Evolutionary conservation across 2,329 filamentous ascomycete genomes (phyloP).

Genomic region (Penicillium brasilianum): DNA sequence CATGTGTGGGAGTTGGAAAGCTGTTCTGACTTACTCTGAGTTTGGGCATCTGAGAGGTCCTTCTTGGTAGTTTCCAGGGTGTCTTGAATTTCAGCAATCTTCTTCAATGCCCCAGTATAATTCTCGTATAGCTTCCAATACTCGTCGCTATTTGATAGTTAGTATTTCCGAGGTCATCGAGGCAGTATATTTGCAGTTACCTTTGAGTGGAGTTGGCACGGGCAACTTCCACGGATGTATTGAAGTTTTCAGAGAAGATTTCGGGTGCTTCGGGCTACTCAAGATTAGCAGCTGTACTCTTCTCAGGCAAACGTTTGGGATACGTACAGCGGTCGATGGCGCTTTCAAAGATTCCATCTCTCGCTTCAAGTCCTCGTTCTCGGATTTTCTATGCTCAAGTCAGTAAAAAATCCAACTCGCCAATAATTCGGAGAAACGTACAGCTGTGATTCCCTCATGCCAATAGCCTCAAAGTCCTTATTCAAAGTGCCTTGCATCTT

Average conservation of each 20-base stretch:
- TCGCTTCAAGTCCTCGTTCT: conserved; percentile 47
- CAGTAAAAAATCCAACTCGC: conserved; percentile 21
- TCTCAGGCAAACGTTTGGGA: background rate
- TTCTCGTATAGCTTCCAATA: conserved; percentile 50
- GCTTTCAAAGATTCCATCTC: conserved; percentile 42
- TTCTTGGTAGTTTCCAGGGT: conserved; percentile 42
- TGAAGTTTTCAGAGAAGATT: conserved; percentile 42
- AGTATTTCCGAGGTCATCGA: background rate
- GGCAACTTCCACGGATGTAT: conserved; percentile 39
- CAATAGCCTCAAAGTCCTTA: conserved; percentile 50
- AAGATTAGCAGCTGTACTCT: conserved; percentile 20
- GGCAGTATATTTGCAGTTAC: conserved; percentile 25
- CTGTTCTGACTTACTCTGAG: conserved; percentile 39
- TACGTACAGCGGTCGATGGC: conserved; percentile 28
- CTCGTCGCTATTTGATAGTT: conserved; percentile 41
- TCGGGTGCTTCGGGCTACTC: conserved; percentile 36
- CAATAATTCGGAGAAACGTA: conserved; percentile 31
- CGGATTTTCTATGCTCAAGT: conserved; percentile 42
- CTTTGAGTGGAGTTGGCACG: conserved; percentile 44
- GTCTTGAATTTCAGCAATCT: conserved; percentile 46
- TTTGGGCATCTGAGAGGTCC: conserved; percentile 44
- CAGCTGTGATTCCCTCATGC: conserved; percentile 47
- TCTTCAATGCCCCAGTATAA: conserved; percentile 43
- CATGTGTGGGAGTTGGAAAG: background rate
- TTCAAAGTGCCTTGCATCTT: conserved; percentile 47